A percentile compares a stretch with the other conserved stretches of the same genome.
phyloP scores from a whole-genome alignment of 345 rosid genomes.

The Aquilaria sinensis region DNA sequence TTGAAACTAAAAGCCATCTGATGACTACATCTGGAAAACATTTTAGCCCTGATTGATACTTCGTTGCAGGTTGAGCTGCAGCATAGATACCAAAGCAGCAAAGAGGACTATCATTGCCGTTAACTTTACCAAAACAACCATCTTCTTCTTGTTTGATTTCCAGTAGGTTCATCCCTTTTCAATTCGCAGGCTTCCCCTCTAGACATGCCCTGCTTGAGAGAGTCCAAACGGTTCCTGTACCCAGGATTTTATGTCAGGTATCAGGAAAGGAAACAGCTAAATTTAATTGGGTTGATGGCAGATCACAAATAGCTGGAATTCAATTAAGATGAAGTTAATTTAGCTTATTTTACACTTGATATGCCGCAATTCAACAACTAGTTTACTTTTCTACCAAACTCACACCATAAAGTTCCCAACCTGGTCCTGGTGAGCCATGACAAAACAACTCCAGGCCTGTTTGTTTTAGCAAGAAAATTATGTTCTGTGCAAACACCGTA shows the following conservation, averaged over 20 bases:
- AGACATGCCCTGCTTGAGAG: slow-evolving; percentile 64
- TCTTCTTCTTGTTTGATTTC: slow-evolving; percentile 30
- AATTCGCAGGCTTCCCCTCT: slow-evolving; percentile 15
- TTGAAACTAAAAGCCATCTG: too few relatives aligned
- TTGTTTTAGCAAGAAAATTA: too few relatives aligned
- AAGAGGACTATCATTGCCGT: too few relatives aligned
- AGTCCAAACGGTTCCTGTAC: slow-evolving; percentile 59
- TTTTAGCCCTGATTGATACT: too few relatives aligned
- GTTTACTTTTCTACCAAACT: too few relatives aligned
- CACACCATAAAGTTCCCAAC: too few relatives aligned
- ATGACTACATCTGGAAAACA: too few relatives aligned
- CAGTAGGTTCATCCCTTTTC: slow-evolving; percentile 34
- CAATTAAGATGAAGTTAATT: neutral
- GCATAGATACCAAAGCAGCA: too few relatives aligned
- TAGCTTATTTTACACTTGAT: neutral
- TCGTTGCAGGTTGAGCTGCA: too few relatives aligned
- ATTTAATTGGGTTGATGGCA: neutral
- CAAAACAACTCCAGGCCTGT: too few relatives aligned
- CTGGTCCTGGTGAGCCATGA: too few relatives aligned
- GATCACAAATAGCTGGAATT: neutral
- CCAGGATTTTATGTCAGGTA: neutral
- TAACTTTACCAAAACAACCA: slow-evolving; percentile 67
- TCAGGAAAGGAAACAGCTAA: slow-evolving; percentile 3
- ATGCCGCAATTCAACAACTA: neutral
- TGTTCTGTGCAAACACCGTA: too few relatives aligned